Base-by-base conservation (phyloP, 345 rosid species). In the Tarenaya hassleriana region DNA sequence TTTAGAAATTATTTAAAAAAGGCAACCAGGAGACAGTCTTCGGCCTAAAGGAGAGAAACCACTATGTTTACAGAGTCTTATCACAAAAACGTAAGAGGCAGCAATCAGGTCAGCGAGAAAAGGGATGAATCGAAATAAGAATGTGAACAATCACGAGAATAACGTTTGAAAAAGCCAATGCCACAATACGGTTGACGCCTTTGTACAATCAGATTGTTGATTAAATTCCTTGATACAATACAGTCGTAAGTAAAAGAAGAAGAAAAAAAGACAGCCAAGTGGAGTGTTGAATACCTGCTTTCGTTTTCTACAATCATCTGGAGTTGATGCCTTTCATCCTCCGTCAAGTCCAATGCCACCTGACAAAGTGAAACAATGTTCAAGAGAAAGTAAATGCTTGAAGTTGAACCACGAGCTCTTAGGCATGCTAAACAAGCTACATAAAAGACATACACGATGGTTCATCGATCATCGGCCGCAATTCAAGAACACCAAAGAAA, bases 281-380 rank as follows among this genome's bases (percentile, higher is more conserved):
- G 24, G 34, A 60, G 49, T 10, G 9, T 55, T 14, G 24, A 13
- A 53, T 68, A 91, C 98, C 89, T 73, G 79, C 31, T 60, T 49
- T 81, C 81, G 41, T 73, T 76, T 41, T 71, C 80, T 32, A 80
- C 72, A 40, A 77, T 42, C 35, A 38, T 58, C 64, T 75, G 77
- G 34, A 87, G 69, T 37, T 65, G 65, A 54, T 61, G 62, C 62
- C 66, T 80, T 46, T 84, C 92, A 57, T 84, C 92, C 50, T 80
- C 86, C 34, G 73, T 70, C 58, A 91, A 43, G 66, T 84, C 98
- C 69, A 87, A 64, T 10, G 98, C 86, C 61, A 82, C 79, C 96
- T 91, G 74, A 17, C n/a, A n/a, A n/a, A n/a, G n/a, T n/a, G n/a
- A n/a, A n/a, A n/a, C n/a, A n/a, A n/a, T n/a, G n/a, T n/a, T n/a